Evolutionary conservation across 352 stramenopile species (phyloP), one percentile per base, ranked within the genome.

Genomic region (Pythium plurisporium): DNA sequence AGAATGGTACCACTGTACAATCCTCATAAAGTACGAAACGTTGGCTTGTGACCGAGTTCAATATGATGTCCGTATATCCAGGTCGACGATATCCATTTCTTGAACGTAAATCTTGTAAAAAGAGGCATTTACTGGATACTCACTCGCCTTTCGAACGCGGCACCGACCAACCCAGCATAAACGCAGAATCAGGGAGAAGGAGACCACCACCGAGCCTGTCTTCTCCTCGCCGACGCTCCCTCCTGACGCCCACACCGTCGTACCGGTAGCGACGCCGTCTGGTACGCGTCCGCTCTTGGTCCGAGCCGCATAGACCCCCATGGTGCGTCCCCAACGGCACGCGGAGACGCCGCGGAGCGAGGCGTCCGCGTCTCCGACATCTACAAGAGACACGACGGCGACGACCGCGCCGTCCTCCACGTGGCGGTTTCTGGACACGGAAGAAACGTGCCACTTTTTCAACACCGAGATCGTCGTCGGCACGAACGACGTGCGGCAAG

Each of bases 371-470:
- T 53, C 57, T n/a, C n/a, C n/a, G n/a, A n/a, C n/a, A n/a, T n/a
- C n/a, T n/a, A n/a, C n/a, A n/a, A n/a, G n/a, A n/a, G n/a, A n/a
- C n/a, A n/a, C 33, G 26, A 46, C 34, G 17, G 25, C 34, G 44
- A 37, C 20, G 43, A 25, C 2, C 29, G 6, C 33, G 12, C 7
- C 45, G 20, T 44, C 43, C 20, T 51, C 44, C 20, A 20, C 43
- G 22, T 69, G 62, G 55, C 62, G 55, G 20, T 68, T 76, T 46
- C 36, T 89, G 36, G 74, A 86, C 54, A 77, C 71, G 48, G 70
- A 83, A 23, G 79, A 87, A 37, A 84, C 74, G 12, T 78, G 72
- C 38, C 76, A 89, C 50, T 89, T 86, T 60, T 89, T 87, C 66
- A 84, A 79, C 34, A 70, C 73, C 15, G 66, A 76, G 23, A 71